Conservation (phyloP, 1,284 basidiomycete species). For the Marasmius tenuissimus region DNA sequence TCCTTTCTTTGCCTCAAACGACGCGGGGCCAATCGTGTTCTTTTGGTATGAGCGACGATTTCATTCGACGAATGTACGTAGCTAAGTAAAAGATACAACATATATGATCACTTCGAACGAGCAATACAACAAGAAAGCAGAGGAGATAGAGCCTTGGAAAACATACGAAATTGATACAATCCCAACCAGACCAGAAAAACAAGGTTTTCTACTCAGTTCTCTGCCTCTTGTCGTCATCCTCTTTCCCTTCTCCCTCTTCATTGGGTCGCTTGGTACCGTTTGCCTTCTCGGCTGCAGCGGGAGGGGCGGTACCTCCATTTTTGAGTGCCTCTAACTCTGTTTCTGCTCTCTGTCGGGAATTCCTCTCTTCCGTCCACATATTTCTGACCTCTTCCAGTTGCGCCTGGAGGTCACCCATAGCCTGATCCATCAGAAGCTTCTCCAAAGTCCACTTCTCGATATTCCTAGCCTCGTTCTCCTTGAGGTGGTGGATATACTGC, state of each 20-base stretch:
- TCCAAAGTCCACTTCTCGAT: constrained; percentile 96
- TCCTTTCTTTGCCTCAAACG: no score
- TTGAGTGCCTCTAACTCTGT: constrained; percentile 54
- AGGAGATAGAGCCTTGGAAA: no score
- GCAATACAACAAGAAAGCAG: no score
- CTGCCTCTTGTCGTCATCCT: constrained; percentile 38
- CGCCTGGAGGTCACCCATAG: constrained; percentile 80
- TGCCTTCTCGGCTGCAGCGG: neutral
- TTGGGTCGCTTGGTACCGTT: constrained; percentile 14
- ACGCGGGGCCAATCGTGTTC: no score
- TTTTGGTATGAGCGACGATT: no score
- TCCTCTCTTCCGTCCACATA: constrained; percentile 72
- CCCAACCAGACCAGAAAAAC: neutral
- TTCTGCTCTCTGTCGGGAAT: constrained; percentile 55
- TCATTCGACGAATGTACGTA: no score
- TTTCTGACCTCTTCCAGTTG: constrained; percentile 77
- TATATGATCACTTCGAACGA: no score
- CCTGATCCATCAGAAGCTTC: constrained; percentile 90
- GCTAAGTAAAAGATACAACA: no score
- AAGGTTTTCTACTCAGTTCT: constrained; percentile 32
- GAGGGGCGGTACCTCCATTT: neutral
- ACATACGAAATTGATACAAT: no score
- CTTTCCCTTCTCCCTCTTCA: constrained; percentile 22
- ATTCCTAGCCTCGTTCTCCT: constrained; percentile 87
- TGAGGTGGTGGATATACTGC: constrained; percentile 87